Percentiles rank a stretch among this genome's conserved stretches.
phyloP scores from a whole-genome alignment of 176 grass and related monocot genomes.

The Aegilops speltoides region DNA sequence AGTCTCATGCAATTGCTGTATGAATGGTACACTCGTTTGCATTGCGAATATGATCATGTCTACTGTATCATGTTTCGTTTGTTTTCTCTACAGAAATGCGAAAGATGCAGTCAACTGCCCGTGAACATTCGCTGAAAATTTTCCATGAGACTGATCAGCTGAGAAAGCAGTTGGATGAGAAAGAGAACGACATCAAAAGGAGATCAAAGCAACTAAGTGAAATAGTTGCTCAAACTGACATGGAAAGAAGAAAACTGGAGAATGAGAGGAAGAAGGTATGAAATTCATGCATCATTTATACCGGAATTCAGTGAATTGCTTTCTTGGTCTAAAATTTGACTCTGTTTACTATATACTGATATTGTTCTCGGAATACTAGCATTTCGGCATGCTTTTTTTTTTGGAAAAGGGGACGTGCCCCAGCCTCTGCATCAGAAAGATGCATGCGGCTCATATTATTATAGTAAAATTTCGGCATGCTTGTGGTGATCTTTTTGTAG shows the following conservation, averaged over 20 bases:
- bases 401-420: too few species aligned
- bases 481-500: not conserved
- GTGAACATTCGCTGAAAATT: slow-evolving; percentile 37
- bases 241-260: slow-evolving; percentile 58
- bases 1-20: not conserved
- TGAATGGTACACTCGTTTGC: not conserved
- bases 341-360: not conserved
- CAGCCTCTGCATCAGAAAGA: too few species aligned
- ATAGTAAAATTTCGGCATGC: too few species aligned
- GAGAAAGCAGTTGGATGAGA: slow-evolving; percentile 40
- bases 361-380: not conserved
- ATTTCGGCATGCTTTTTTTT: too few species aligned
- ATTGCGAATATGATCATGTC: not conserved
- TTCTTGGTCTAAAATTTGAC: not conserved
- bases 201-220: slow-evolving; percentile 36
- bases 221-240: slow-evolving; percentile 50
- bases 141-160: slow-evolving; percentile 44
- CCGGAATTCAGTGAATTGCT: slow-evolving; percentile 6
- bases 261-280: slow-evolving; percentile 51
- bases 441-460: too few species aligned
- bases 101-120: slow-evolving; percentile 37
- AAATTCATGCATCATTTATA: not conserved
- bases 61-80: not conserved
- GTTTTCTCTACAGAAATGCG: slow-evolving; percentile 43
- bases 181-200: slow-evolving; percentile 35